Evolutionary conservation across 345 rosid genomes (phyloP).

Genomic region (Brassica cretica): DNA sequence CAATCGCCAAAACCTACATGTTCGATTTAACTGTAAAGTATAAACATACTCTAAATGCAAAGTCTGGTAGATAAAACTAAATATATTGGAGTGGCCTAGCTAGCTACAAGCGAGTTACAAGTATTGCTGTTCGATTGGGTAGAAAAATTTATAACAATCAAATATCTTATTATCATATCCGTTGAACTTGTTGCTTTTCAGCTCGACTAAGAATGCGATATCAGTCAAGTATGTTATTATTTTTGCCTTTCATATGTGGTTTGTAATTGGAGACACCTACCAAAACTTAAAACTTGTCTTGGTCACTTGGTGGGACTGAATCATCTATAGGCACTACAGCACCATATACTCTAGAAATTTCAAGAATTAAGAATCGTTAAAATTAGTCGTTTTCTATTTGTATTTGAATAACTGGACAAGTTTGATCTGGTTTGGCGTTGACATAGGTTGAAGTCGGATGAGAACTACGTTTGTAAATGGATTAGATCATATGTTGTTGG

Average conservation of each 20-base stretch:
- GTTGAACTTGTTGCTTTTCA: background rate
- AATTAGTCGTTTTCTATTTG: background rate
- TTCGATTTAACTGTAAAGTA: background rate
- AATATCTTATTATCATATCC: background rate
- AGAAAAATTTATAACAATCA: background rate
- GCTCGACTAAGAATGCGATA: background rate
- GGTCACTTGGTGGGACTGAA: background rate
- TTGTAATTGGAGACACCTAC: background rate
- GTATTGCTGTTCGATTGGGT: background rate
- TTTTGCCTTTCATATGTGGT: background rate
- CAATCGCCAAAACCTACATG: background rate
- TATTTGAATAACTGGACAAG: background rate
- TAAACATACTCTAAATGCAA: background rate
- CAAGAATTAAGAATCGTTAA: background rate
- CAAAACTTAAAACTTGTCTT: background rate
- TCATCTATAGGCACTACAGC: background rate
- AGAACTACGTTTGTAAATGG: slow-evolving; percentile 7
- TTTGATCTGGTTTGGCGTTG: background rate
- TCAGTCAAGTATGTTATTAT: background rate
- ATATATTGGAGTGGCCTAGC: background rate
- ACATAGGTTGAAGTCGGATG: background rate
- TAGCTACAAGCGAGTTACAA: background rate
- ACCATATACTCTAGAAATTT: background rate
- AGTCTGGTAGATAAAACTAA: background rate
- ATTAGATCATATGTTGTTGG: slow-evolving; percentile 19